Conservation (phyloP, 129 eudicot genomes). For the Sambucus nigra region DNA sequence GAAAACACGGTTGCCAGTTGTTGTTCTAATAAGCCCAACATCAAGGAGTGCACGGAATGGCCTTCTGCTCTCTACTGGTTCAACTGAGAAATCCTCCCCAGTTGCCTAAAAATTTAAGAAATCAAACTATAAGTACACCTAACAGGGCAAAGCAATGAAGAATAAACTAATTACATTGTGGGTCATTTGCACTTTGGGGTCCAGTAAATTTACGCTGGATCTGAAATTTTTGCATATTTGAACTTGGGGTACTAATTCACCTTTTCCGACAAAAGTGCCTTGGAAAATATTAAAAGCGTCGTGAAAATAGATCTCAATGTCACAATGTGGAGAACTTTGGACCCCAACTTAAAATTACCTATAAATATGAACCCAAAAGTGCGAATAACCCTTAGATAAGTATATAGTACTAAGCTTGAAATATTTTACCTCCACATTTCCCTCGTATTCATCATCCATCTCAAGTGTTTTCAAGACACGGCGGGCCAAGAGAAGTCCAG, state of each 20-base stretch:
- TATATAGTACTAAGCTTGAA: no score
- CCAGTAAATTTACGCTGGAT: no score
- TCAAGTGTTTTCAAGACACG: constrained; percentile 70
- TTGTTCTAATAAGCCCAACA: constrained; percentile 87
- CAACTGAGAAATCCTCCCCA: constrained; percentile 96
- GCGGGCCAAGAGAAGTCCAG: constrained; percentile 85
- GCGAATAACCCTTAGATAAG: no score
- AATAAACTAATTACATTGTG: no score
- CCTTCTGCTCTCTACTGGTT: no score
- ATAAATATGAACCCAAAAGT: neutral
- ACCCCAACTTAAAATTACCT: no score
- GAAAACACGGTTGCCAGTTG: constrained; percentile 91
- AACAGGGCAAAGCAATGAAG: neutral
- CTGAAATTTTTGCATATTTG: no score
- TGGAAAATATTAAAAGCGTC: no score
- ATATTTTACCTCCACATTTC: constrained; percentile 90
- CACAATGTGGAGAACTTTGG: no score
- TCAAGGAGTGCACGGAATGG: constrained; percentile 95
- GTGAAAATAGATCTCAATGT: no score
- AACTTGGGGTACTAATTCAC: no score
- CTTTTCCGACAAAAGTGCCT: neutral
- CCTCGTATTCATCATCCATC: constrained; percentile 80
- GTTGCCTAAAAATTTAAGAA: constrained; percentile 41
- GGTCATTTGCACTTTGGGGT: neutral
- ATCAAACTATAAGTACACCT: neutral